Base-by-base conservation (phyloP, 2,329 filamentous ascomycete genomes). In the Pseudodiploospora longispora region DNA sequence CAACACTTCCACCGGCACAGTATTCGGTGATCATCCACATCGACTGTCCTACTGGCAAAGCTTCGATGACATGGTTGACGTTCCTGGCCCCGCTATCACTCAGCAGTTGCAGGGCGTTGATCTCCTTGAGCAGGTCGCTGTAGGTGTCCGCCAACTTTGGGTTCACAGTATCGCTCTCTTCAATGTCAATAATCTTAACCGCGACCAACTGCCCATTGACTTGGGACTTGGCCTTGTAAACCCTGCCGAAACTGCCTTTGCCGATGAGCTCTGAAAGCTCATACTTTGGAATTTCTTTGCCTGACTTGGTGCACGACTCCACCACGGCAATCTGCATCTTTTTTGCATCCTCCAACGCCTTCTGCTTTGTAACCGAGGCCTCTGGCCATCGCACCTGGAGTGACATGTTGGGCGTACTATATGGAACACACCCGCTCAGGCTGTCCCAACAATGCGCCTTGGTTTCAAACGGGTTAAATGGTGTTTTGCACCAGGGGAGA, bases 11-110 rank as follows among this genome's bases (percentile, higher is more conserved):
- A 49, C 87, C 87, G 5, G 84, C 85, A 55, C 87, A 90, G 62
- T 90, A 89, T 65, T 93, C 86, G 47, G 85, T 90, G 44, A 93
- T 80, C 69, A 93, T 87, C 87, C 87, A 94, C 68, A 94, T 82
- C 48, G 87, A 79, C 53, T 85, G 82, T 36, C 85, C 84, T 33
- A 91, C 80, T 6, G 85, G 80, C 19, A 90, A 73, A 4, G 85
- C 85, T 52, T 90, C 86, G 54, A 90, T 82, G 41, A 91, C 83
- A 54, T 82, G 76, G 59, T 91, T 93, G 65, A 94, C 82, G 58
- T 91, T 91, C 52, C 78, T 76, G 12, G 86, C 86, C 39, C 81
- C 83, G 52, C 76, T 84, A 52, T 87, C 82, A 56, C 83, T 82
- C 41, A 94, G 71, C 46, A 85, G 71, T 55, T 86, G 80, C 40